Evolutionary conservation across 139 green algal genomes (phyloP).

Genomic region (Chlorella sp.): DNA sequence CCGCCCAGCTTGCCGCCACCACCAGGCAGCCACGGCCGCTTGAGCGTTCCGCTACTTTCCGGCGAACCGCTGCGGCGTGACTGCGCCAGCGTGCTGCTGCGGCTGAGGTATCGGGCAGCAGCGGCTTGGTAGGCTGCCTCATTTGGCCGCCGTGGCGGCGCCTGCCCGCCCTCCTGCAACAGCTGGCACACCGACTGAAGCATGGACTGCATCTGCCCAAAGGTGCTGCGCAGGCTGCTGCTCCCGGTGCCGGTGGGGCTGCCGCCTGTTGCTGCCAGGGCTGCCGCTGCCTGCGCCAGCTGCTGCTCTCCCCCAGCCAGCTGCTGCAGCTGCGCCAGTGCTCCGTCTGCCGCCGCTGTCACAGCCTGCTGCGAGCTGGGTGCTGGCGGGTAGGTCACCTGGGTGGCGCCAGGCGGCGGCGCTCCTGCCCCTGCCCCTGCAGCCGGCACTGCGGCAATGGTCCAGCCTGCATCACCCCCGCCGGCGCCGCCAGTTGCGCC

Average conservation of each 20-base stretch:
- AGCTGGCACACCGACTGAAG: slow-evolving; percentile 30
- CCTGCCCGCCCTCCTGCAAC: background rate
- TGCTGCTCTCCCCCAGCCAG: background rate
- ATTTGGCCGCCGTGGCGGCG: background rate
- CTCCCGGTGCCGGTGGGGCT: background rate
- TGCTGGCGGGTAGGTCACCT: background rate
- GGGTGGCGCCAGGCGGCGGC: no score
- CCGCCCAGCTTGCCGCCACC: background rate
- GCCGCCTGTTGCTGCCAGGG: background rate
- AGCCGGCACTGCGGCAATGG: background rate
- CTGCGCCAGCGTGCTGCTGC: slow-evolving; percentile 6
- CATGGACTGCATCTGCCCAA: slow-evolving; percentile 29
- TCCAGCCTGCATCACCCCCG: background rate
- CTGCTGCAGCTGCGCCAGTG: slow-evolving; percentile 19
- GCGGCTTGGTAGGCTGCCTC: background rate
- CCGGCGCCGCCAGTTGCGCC: background rate
- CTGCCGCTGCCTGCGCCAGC: background rate
- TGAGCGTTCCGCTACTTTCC: background rate
- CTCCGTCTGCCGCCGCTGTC: background rate
- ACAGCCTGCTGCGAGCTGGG: slow-evolving; percentile 22
- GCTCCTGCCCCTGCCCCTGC: background rate
- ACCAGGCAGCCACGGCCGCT: background rate
- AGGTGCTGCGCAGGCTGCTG: slow-evolving; percentile 12
- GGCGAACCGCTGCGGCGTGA: background rate
- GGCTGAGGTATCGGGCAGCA: background rate